A percentile compares a stretch with the other conserved stretches of the same genome.
Evolutionary conservation across 768 basidiomycete species (phyloP).

Genomic region (Candolleomyces efflorescens): DNA sequence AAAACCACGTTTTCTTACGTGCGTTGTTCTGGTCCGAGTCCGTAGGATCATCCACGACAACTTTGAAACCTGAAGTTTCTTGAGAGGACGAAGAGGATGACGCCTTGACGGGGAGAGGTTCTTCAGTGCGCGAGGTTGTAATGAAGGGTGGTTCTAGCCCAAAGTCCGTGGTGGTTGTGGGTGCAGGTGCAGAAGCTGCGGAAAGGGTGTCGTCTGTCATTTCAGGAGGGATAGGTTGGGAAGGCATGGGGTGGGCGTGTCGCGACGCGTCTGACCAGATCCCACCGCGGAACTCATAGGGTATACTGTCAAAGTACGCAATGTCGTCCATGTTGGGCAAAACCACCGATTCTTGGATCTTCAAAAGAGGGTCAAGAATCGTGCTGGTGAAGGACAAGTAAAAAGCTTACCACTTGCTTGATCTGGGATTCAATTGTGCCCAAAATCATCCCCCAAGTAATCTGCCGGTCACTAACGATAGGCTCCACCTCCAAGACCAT

Average conservation of each 20-base stretch:
- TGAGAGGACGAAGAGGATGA: slow-evolving; percentile 3
- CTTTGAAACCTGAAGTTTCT: not conserved
- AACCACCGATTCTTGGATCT: slow-evolving; percentile 94
- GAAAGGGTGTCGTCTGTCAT: slow-evolving; percentile 26
- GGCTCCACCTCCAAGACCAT: slow-evolving; percentile 91
- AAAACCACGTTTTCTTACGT: slow-evolving; percentile 59
- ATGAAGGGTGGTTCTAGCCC: not conserved
- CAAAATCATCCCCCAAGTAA: slow-evolving; percentile 91
- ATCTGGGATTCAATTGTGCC: slow-evolving; percentile 86
- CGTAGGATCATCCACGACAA: not conserved
- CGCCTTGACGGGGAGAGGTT: slow-evolving; percentile 3
- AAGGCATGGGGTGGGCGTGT: slow-evolving; percentile 23
- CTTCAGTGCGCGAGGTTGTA: slow-evolving; percentile 10
- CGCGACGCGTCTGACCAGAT: slow-evolving; percentile 81
- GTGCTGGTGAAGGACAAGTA: not conserved
- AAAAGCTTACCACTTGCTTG: slow-evolving; percentile 71
- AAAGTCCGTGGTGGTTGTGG: not conserved
- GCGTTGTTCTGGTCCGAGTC: slow-evolving; percentile 18
- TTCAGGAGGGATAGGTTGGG: slow-evolving; percentile 9
- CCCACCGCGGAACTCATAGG: slow-evolving; percentile 71
- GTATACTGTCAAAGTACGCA: slow-evolving; percentile 81
- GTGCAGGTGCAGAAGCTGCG: slow-evolving; percentile 31
- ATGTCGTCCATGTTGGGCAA: slow-evolving; percentile 99
- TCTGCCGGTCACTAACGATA: slow-evolving; percentile 90
- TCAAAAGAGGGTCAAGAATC: not conserved